These are phyloP conservation scores for Lasiosphaeriaceae sp. DNA, from an alignment of 495 filamentous ascomycete species.

Conservation along the genomic window DNA sequence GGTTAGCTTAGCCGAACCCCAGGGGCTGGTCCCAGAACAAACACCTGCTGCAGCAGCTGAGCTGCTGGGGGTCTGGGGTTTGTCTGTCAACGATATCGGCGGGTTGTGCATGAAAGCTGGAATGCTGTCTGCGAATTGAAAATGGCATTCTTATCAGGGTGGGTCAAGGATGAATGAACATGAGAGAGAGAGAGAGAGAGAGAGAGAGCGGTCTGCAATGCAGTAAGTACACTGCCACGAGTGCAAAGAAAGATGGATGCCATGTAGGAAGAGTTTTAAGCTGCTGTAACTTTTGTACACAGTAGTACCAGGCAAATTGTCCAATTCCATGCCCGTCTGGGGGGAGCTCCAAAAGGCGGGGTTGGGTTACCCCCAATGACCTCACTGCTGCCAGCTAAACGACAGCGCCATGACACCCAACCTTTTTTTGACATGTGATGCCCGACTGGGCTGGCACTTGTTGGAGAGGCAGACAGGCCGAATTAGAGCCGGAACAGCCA, in stretches of 20 bases:
- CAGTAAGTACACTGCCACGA: no score
- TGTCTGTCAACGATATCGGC: neutral
- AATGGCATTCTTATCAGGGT: neutral
- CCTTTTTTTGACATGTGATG: no score
- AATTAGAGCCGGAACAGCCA: no score
- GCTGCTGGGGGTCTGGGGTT: no score
- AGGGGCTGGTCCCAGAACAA: neutral
- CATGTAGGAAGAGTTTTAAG: no score
- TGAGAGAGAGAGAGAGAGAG: neutral
- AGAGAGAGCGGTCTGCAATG: neutral
- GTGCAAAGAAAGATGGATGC: no score
- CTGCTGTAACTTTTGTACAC: no score
- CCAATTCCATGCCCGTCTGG: no score
- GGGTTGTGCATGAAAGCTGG: neutral
- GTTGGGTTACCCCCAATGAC: neutral
- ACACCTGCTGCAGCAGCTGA: neutral
- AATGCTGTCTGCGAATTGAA: no score
- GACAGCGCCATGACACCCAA: neutral
- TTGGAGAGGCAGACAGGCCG: no score
- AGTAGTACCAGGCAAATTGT: no score
- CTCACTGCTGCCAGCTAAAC: neutral
- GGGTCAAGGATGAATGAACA: neutral
- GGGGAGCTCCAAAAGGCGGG: neutral
- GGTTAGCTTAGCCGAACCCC: neutral
- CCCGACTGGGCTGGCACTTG: no score